Evolutionary conservation across 352 stramenopile genomes (phyloP).

Genomic region (Pythium coloratum): DNA sequence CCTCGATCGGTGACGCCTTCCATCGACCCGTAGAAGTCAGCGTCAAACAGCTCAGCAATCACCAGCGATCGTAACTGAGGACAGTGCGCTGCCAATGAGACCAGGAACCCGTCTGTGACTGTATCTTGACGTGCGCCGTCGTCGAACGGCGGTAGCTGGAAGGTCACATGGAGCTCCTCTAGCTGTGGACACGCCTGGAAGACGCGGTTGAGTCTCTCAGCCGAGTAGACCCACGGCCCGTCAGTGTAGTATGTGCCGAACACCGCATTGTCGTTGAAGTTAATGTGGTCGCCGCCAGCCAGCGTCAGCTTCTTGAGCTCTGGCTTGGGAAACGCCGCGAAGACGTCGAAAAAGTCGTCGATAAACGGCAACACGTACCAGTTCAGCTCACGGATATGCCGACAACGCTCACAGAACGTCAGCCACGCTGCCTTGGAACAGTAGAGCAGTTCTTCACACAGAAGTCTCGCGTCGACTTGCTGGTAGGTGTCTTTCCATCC

Average conservation of each 20-base stretch:
- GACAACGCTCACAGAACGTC: conserved; percentile 43
- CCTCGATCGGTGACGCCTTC: conserved; percentile 23
- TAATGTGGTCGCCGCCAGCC: conserved; percentile 24
- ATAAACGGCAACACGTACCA: conserved; percentile 70
- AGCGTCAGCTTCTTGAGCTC: conserved; percentile 24
- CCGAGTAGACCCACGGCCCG: conserved; percentile 19
- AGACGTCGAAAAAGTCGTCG: conserved; percentile 65
- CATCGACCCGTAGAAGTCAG: conserved; percentile 23
- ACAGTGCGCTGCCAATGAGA: conserved; percentile 16
- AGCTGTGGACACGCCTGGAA: conserved; percentile 20
- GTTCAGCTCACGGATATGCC: conserved; percentile 53
- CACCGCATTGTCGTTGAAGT: conserved; percentile 24
- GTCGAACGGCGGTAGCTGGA: conserved; percentile 23
- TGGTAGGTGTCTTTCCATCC: conserved; percentile 62
- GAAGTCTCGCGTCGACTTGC: conserved; percentile 36
- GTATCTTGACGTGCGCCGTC: conserved; percentile 19
- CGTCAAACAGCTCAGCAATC: conserved; percentile 22
- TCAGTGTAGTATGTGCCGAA: conserved; percentile 28
- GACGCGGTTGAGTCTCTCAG: conserved; percentile 8
- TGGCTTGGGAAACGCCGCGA: conserved; percentile 29
- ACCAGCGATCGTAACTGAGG: conserved; percentile 12
- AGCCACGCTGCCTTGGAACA: conserved; percentile 38
- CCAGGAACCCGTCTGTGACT: conserved; percentile 15
- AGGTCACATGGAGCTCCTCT: conserved; percentile 22
- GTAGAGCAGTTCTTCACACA: conserved; percentile 25